These are phyloP conservation scores for Panicum virgatum DNA, from an alignment of 202 grass and related monocot genomes.

Conservation along the genomic window DNA sequence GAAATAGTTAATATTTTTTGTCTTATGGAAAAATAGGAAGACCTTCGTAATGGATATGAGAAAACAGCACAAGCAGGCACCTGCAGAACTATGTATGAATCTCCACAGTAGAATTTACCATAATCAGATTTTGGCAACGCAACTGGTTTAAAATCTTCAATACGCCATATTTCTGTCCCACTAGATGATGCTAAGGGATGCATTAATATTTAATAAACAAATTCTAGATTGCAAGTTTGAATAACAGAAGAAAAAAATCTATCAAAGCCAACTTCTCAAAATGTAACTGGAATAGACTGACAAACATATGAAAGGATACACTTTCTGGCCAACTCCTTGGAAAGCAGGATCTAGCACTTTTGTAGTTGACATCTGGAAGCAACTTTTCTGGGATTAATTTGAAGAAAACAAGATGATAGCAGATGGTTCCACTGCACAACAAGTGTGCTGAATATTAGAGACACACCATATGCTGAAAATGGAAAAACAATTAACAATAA, in stretches of 20 bases:
- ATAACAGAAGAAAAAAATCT: constrained; percentile 4
- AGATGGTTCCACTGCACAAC: constrained; percentile 12
- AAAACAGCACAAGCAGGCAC: constrained; percentile 42
- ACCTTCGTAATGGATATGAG: constrained; percentile 5
- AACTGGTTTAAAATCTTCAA: constrained; percentile 92
- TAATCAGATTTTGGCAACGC: constrained; percentile 76
- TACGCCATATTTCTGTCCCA: constrained; percentile 82
- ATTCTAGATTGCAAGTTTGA: constrained; percentile 3
- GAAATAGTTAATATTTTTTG: constrained; percentile 19
- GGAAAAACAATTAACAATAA: neutral
- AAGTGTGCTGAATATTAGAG: constrained; percentile 21
- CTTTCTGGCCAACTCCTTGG: constrained; percentile 87
- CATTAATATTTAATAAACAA: constrained; percentile 35
- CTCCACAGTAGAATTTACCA: constrained; percentile 90
- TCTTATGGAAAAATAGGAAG: neutral
- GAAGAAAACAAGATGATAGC: constrained; percentile 26
- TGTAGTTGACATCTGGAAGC: constrained; percentile 60
- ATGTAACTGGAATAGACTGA: neutral
- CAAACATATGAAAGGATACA: constrained; percentile 62
- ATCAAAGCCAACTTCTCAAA: constrained; percentile 19
- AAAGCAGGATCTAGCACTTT: constrained; percentile 89
- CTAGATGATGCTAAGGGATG: constrained; percentile 56
- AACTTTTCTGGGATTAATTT: constrained; percentile 36
- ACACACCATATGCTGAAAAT: constrained; percentile 1
- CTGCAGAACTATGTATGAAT: constrained; percentile 89